Evolutionary conservation across 768 basidiomycete genomes (phyloP).

Genomic region (Russula earlei): DNA sequence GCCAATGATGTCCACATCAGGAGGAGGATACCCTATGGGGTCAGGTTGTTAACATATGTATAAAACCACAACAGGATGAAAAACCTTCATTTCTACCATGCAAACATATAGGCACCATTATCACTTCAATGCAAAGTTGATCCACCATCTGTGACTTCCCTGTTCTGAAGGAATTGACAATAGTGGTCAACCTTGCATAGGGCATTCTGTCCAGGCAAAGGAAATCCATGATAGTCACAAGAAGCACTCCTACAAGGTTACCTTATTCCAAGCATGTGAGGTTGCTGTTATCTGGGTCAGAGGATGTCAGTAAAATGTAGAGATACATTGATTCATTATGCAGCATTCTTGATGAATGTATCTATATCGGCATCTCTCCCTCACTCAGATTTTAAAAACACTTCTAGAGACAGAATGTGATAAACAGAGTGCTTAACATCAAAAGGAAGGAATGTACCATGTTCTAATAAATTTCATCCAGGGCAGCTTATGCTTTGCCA

Average conservation of each 20-base stretch:
- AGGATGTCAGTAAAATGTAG: neutral
- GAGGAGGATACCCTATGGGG: neutral
- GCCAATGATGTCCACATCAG: neutral
- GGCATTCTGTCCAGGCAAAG: neutral
- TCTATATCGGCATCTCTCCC: too few species aligned
- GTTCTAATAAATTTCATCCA: too few species aligned
- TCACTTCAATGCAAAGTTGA: neutral
- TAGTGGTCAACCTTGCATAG: neutral
- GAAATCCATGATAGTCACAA: neutral
- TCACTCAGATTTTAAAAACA: too few species aligned
- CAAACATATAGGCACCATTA: neutral
- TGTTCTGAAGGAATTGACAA: neutral
- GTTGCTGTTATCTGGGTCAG: neutral
- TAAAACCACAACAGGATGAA: neutral
- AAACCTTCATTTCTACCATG: neutral
- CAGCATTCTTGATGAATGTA: too few species aligned
- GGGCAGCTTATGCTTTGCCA: too few species aligned
- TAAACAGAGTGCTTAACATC: too few species aligned
- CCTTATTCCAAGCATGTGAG: neutral
- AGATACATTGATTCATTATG: too few species aligned
- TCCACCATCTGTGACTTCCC: neutral
- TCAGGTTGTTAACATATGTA: neutral
- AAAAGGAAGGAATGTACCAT: too few species aligned
- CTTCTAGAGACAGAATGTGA: too few species aligned
- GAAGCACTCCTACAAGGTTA: neutral